A percentile compares a stretch with the other conserved stretches of the same genome.
These are phyloP conservation scores for Cicer pinnatifidum DNA, from an alignment of 306 rosid species.

Conservation along the genomic window DNA sequence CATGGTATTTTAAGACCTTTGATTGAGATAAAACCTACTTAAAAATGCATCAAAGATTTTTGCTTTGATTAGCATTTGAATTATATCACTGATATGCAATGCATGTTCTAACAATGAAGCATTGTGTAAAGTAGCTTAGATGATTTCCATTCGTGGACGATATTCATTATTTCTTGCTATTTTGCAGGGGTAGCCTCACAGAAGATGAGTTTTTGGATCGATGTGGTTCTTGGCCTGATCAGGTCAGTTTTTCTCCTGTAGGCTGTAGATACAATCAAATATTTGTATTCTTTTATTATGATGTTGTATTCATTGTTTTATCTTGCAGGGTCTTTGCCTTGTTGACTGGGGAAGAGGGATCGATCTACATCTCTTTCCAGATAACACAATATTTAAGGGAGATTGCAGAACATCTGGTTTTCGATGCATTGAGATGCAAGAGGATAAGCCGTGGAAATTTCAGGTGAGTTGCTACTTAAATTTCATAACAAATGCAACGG, in stretches of 20 bases:
- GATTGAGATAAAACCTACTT: constrained; percentile 32
- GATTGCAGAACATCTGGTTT: constrained; percentile 92
- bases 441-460: constrained; percentile 76
- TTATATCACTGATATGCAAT: constrained; percentile 10
- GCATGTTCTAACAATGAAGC: constrained; percentile 25
- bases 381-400: constrained; percentile 63
- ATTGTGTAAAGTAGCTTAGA: constrained; percentile 9
- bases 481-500: constrained; percentile 29
- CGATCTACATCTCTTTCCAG: constrained; percentile 81
- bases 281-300: constrained; percentile 31
- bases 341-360: constrained; percentile 99
- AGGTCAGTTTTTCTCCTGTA: constrained; percentile 56
- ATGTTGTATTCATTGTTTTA: constrained; percentile 31
- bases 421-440: constrained; percentile 93
- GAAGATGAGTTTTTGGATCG: constrained; percentile 67
- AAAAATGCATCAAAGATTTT: constrained; percentile 35
- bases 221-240: constrained; percentile 80
- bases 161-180: constrained; percentile 35
- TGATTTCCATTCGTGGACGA: constrained; percentile 24
- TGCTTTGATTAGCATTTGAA: constrained; percentile 25
- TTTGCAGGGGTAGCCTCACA: constrained; percentile 59
- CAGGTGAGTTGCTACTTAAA: constrained; percentile 63
- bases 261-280: constrained; percentile 28
- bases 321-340: constrained; percentile 88
- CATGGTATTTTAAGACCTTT: constrained; percentile 11